Conservation (phyloP, 345 rosid species). For the Eucalyptus marginata region DNA sequence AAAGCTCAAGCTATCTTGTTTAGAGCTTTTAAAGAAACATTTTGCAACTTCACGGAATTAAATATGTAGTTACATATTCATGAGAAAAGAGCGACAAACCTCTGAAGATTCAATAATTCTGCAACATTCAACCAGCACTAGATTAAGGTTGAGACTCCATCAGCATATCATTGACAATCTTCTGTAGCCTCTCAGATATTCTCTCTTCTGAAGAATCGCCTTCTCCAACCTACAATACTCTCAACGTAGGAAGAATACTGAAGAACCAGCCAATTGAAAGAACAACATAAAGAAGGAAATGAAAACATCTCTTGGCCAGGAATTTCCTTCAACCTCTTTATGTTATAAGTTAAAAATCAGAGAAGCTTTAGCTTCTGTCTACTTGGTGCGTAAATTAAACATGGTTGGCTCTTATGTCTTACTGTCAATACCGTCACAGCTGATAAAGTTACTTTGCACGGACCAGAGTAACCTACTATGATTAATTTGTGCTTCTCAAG, state of each 20-base stretch:
- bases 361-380: not conserved
- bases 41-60: not conserved
- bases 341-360: not conserved
- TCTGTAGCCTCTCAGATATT: conserved; percentile 17
- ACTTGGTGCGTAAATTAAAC: not conserved
- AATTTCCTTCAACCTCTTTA: not conserved
- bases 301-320: not conserved
- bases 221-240: conserved; percentile 7
- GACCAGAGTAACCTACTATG: not conserved
- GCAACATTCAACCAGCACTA: not conserved
- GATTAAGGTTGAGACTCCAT: not conserved
- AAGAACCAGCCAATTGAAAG: not conserved
- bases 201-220: conserved; percentile 6
- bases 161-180: conserved; percentile 6
- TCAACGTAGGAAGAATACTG: not conserved
- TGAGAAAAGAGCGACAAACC: not conserved
- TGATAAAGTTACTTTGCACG: not conserved
- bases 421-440: not conserved
- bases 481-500: not conserved
- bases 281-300: not conserved
- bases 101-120: not conserved
- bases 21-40: not conserved
- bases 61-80: not conserved
- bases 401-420: not conserved
- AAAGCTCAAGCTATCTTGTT: not conserved